Percentiles rank a stretch among this genome's conserved stretches.
Conservation (phyloP, 139 green algal species). For the Micractinium sp. region DNA sequence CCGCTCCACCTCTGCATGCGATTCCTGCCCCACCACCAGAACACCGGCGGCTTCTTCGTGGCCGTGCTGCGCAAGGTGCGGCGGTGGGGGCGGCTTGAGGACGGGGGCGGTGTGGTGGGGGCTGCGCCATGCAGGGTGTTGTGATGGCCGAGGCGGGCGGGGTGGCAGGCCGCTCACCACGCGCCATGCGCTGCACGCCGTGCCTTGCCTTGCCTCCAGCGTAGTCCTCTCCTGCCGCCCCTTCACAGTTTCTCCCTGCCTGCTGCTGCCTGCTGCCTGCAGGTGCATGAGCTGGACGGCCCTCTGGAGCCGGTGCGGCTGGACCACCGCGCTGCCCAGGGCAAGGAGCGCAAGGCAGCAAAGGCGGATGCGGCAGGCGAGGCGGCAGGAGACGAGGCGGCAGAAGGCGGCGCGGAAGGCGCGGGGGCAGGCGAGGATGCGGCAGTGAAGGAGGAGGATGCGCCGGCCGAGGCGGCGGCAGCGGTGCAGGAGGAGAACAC, state of each 20-base stretch:
- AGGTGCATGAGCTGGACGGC: constrained; percentile 13
- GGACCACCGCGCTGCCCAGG: neutral
- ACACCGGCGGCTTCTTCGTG: constrained; percentile 99
- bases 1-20: constrained; percentile 94
- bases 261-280: neutral
- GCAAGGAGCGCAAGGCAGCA: neutral
- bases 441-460: constrained; percentile 34
- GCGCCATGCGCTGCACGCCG: no score
- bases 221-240: no score
- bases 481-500: neutral
- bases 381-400: neutral
- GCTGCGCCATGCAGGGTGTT: neutral
- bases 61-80: constrained; percentile 90
- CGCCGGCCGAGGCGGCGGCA: neutral
- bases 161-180: no score
- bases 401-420: constrained; percentile 40
- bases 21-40: constrained; percentile 93
- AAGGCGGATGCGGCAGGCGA: neutral
- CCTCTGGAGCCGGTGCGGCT: neutral
- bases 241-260: no score
- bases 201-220: no score
- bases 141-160: no score
- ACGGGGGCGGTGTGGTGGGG: neutral
- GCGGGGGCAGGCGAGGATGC: constrained; percentile 20
- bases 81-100: neutral